Base-by-base conservation (phyloP, 805 yeast species). In the Schwanniomyces occidentalis region DNA sequence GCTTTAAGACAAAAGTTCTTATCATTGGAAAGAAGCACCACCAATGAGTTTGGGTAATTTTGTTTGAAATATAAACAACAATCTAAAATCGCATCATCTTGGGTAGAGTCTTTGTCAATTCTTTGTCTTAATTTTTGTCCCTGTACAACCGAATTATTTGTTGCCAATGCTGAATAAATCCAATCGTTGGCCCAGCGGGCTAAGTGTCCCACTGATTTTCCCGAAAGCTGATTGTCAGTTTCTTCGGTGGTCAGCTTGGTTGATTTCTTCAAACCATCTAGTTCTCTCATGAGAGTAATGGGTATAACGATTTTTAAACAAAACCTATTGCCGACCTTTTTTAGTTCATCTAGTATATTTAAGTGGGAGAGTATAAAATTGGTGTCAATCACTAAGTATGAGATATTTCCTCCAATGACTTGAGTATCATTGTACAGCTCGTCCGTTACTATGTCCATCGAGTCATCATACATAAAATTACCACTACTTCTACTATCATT, bases 1-100 rank as follows among this genome's bases (percentile, higher is more conserved):
- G 96, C 95, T 55, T 84, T 85, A 42, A 76, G 56, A 55, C 96
- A 87, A 6, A 90, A 65, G 52, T 89, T 90, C 46, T 80, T 83
- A 55, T 90, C 97, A 53, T 90, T 85, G 0, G 96, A 82, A 40
- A 89, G 49, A 16, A 86, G 55, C 2, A 89, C 71, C 6, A 82
- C 83, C 15, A 68, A 46, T 8, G 56, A 48, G 4, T 57, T 46
- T 3, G 56, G 48, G 32, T 54, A 44, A 9, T 59, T 56, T 8
- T 63, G 57, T 40, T 73, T 69, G 38, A 82, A 79, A 51, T 73
- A 88, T 16, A 83, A 49, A 47, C 95, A 84, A 54, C 96, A 88
- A 55, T 90, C 96, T 26, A 89, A 59, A 41, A 90, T 89, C 0
- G 95, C 73, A 49, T 89, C 95, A 57, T 90, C 97, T 38, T 85